phyloP scores from a whole-genome alignment of 2,329 filamentous ascomycete genomes.

The Trichoderma endophyticum region DNA sequence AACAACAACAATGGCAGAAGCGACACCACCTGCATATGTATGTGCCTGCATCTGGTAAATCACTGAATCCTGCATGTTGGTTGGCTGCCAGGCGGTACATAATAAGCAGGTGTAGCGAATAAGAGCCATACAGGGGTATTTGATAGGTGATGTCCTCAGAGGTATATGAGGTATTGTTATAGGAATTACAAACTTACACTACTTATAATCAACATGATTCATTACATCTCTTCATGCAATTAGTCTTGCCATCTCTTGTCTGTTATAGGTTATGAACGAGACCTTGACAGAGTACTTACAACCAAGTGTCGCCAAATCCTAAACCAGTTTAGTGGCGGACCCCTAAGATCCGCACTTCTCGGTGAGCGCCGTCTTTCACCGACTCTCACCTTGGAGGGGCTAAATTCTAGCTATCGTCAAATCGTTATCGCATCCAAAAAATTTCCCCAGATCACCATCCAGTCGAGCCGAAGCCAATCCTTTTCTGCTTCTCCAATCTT shows the following conservation, averaged over 20 bases:
- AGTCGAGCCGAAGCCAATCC: not conserved
- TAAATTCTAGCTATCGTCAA: slow-evolving; percentile 18
- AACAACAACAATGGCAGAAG: not conserved
- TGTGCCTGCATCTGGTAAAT: not conserved
- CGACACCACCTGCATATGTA: not conserved
- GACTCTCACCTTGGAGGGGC: slow-evolving; percentile 29
- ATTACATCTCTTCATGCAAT: not conserved
- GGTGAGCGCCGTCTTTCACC: slow-evolving; percentile 17
- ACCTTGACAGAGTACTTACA: not conserved
- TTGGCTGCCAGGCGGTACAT: not conserved
- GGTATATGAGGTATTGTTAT: not conserved
- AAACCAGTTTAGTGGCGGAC: not conserved
- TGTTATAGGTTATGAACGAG: not conserved
- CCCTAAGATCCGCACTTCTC: not conserved
- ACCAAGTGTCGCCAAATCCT: not conserved
- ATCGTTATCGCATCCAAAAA: slow-evolving; percentile 28
- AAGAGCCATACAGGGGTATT: not conserved
- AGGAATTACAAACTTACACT: not conserved
- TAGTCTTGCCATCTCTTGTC: not conserved
- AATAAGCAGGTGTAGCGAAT: not conserved
- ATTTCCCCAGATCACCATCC: slow-evolving; percentile 21
- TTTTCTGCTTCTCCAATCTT: slow-evolving; percentile 1
- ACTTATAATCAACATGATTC: not conserved
- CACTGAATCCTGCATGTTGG: not conserved
- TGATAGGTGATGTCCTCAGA: not conserved